Evolutionary conservation across 2,329 filamentous ascomycete genomes (phyloP), one percentile per base, ranked within the genome.

Genomic region (Phialophora chinensis): DNA sequence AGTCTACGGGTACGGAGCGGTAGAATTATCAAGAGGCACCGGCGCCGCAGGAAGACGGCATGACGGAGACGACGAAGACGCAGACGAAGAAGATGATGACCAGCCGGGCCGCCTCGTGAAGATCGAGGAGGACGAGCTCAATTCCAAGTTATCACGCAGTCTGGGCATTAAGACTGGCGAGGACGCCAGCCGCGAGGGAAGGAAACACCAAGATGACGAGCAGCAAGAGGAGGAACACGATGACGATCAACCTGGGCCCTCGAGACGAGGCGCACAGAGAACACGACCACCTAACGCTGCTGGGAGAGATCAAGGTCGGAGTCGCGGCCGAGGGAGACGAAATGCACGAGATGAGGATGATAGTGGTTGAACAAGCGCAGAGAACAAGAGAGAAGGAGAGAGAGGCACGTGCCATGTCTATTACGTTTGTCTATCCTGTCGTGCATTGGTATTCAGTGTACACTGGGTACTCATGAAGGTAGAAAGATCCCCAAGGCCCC

Each of bases 121-220:
- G 59, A 71, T 71, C 38, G 70, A 72, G 42, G 66, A 7, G 70
- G 80, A 84, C 2, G 85, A 88, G 70, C 74, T 90, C 60, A 84
- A 89, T 69, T 84, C 80, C 74, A 87, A 86, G 74, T 77, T 93
- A 56, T 79, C 83, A 29, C 82, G 84, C 59, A 92, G 87, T 74
- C 77, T 92, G 54, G 88, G 87, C 5, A 79, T 90, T 56, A 62
- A 62, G 27, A 7, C 69, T 35, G 54, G 49, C 14, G 44, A 60
- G n/a, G 49, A 20, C n/a, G 49, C 12, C 3, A 31, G 49, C 3
- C 60, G 38, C 12, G 14, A 47, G 33, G 33, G 47, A n/a, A 55
- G 56, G 12, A 50, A 14, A n/a, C 38, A 17, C 20, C 33, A 12
- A 20, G 53, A 23, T 14, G 50, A 55, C 11, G 50, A 14, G 3